A percentile compares a stretch with the other conserved stretches of the same genome.
Conservation (phyloP, 106 monocot genomes). For the Apostasia shenzhenica region DNA sequence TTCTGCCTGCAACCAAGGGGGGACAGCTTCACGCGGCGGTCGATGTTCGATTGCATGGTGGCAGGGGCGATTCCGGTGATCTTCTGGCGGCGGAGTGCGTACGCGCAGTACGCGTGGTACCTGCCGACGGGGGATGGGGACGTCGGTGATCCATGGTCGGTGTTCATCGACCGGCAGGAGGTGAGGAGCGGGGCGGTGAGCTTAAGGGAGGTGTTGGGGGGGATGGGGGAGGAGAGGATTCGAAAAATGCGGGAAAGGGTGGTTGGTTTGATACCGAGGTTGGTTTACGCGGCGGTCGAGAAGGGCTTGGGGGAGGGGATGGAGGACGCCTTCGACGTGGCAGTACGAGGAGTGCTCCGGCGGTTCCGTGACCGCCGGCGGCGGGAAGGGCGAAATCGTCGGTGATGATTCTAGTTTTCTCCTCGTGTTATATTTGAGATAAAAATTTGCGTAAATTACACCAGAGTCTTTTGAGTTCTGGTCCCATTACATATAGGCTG, state of each 20-base stretch:
- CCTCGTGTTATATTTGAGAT: no score
- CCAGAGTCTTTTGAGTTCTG: no score
- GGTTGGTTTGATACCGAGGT: slow-evolving; percentile 57
- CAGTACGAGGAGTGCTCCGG: slow-evolving; percentile 50
- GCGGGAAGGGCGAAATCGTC: neutral
- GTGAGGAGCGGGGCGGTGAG: slow-evolving; percentile 50
- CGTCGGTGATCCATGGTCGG: slow-evolving; percentile 56
- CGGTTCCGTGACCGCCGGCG: slow-evolving; percentile 31
- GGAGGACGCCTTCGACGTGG: slow-evolving; percentile 75
- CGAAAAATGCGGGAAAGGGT: slow-evolving; percentile 76
- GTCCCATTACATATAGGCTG: no score
- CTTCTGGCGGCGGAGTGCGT: slow-evolving; percentile 76
- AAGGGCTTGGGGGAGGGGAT: slow-evolving; percentile 34
- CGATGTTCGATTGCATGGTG: slow-evolving; percentile 91
- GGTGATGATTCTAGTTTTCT: neutral
- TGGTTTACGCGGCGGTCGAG: slow-evolving; percentile 48
- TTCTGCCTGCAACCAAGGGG: slow-evolving; percentile 94
- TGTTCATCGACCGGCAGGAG: slow-evolving; percentile 58
- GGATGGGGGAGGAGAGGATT: slow-evolving; percentile 55
- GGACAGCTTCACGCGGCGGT: slow-evolving; percentile 83
- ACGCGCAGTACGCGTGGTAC: slow-evolving; percentile 72
- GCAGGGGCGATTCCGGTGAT: slow-evolving; percentile 90
- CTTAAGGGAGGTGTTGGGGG: slow-evolving; percentile 39
- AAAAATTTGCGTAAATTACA: no score
- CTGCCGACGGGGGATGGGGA: slow-evolving; percentile 23